Evolutionary conservation across 2,329 filamentous ascomycete genomes (phyloP).

Genomic region (Elsinoe australis): DNA sequence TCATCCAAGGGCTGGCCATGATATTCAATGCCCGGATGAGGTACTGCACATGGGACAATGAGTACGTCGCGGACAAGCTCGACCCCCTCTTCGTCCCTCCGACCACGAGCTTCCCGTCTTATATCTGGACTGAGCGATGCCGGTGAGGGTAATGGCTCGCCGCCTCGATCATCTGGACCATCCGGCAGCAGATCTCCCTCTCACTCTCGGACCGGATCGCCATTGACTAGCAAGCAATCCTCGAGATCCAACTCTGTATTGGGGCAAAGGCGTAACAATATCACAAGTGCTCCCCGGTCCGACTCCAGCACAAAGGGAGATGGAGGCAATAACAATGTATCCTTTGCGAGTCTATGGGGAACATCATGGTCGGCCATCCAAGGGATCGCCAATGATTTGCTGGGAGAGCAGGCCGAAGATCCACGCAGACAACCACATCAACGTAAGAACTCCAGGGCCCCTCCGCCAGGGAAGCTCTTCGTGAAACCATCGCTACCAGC

Average conservation of each 20-base stretch:
- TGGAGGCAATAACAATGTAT: slow-evolving; percentile 9
- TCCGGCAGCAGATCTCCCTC: slow-evolving; percentile 29
- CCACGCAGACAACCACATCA: slow-evolving; percentile 6
- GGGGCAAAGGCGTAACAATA: neutral
- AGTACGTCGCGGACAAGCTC: slow-evolving; percentile 35
- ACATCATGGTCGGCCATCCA: slow-evolving; percentile 44
- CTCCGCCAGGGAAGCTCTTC: slow-evolving; percentile 27
- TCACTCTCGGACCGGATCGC: slow-evolving; percentile 29
- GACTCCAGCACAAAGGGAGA: slow-evolving; percentile 19
- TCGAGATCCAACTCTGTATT: slow-evolving; percentile 14
- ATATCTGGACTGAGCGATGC: slow-evolving; percentile 43
- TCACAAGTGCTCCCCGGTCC: slow-evolving; percentile 14
- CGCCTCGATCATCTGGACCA: slow-evolving; percentile 27
- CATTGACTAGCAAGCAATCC: neutral
- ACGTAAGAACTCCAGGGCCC: slow-evolving; percentile 15
- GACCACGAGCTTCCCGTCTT: slow-evolving; percentile 41
- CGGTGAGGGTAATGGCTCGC: slow-evolving; percentile 31
- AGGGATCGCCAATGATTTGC: slow-evolving; percentile 42
- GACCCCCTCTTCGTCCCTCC: slow-evolving; percentile 34
- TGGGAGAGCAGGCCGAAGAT: slow-evolving; percentile 33
- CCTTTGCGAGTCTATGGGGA: slow-evolving; percentile 41
- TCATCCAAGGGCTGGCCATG: neutral
- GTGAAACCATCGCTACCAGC: slow-evolving; percentile 33
- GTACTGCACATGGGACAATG: slow-evolving; percentile 15
- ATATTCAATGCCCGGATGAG: slow-evolving; percentile 13